These are phyloP conservation scores for Orbilia brochopaga DNA, from an alignment of 2,329 filamentous ascomycete genomes.

Conservation along the genomic window DNA sequence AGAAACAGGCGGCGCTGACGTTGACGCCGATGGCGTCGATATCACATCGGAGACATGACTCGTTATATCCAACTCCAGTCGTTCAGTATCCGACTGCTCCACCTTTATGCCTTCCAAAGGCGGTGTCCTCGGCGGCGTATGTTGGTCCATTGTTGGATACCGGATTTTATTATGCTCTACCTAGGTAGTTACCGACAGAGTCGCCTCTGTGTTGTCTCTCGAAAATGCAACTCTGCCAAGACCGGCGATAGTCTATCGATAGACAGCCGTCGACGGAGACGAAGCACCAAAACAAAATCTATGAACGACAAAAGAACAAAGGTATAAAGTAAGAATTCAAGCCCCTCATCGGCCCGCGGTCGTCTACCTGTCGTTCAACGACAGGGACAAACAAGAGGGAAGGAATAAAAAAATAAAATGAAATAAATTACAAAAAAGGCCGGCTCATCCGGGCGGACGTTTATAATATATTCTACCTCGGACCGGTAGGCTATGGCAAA, in stretches of 20 bases:
- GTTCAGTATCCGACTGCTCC: not conserved
- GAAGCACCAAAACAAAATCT: conserved; percentile 3
- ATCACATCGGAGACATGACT: not conserved
- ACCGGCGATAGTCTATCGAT: conserved; percentile 9
- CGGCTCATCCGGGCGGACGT: conserved; percentile 22
- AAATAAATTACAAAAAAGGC: conserved; percentile 19
- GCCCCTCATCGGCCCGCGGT: conserved; percentile 23
- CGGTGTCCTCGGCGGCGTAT: conserved; percentile 33
- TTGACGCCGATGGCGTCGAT: not conserved
- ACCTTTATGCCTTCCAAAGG: conserved; percentile 22
- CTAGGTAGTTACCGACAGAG: not conserved
- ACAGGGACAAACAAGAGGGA: conserved; percentile 44
- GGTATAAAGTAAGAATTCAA: conserved; percentile 2
- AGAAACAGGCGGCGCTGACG: not conserved
- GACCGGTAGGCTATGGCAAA: not conserved
- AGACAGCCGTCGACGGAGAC: not conserved
- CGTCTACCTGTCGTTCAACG: conserved; percentile 45
- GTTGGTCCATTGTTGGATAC: conserved; percentile 34
- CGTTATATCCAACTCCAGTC: not conserved
- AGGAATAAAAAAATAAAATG: conserved; percentile 8
- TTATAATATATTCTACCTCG: conserved; percentile 30
- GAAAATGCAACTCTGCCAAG: conserved; percentile 36
- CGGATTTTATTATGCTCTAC: no score
- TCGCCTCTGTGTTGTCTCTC: conserved; percentile 15
- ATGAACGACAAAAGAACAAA: conserved; percentile 10